Evolutionary conservation across 2,329 filamentous ascomycete species (phyloP), one percentile per base, ranked within the genome.

Genomic region (Chaetothyriales sp.): DNA sequence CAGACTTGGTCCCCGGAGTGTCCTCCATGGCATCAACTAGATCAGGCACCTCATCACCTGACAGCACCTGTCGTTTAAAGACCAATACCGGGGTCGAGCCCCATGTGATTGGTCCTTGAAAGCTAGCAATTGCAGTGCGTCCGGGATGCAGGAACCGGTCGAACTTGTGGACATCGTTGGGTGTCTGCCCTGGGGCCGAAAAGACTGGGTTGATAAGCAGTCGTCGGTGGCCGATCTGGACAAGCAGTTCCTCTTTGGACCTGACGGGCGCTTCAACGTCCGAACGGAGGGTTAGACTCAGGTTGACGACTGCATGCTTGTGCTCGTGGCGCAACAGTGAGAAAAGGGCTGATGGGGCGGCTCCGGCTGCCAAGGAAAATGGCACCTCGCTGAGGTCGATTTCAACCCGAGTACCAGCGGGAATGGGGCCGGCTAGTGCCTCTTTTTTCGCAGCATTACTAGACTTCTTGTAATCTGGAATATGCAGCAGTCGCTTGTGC

Each of bases 91-190:
- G 92, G 1, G 95, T 87, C 15, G 86, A 80, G 25, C 92, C 92
- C 90, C 92, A 98, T 2, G 84, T 92, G 6, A 96, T 71, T 1
- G 92, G 92, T 0, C 84, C 92, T 60, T 89, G 83, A 66, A 95
- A 95, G 9, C 83, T 85, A 6, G 89, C 92, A 20, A 96, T 83
- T 2, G 86, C 86, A 7, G 86, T 90, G 59, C 87, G 83, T 3
- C 92, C 92, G 0, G 92, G 89, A 66, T 96, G 88, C 5, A 96
- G 71, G 70, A 80, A 98, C 26, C 90, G 83, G 67, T 87, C 85
- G 68, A 88, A 96, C 67, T 98, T 98, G 76, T 96, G 89, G 12
- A 98, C 89, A 63, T 98, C 84, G 70, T 96, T 96, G 46, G 87
- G 86, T 0, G 90, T 95, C 63, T 83, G 87, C 51, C 89, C 90